These are phyloP conservation scores for Penicillium flavigenum DNA, from an alignment of 495 filamentous ascomycete genomes.

Conservation along the genomic window DNA sequence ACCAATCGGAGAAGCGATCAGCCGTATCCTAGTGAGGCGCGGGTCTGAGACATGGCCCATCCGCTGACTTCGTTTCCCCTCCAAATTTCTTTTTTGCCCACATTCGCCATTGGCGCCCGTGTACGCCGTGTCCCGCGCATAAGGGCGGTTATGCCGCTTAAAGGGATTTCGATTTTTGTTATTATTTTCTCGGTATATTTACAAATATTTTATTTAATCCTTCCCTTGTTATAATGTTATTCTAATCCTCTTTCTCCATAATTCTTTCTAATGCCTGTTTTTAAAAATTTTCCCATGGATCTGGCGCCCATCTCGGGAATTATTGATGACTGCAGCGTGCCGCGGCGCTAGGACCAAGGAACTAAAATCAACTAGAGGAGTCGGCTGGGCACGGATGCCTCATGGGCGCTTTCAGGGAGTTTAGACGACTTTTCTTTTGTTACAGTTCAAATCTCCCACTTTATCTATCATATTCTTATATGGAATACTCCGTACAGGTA, in stretches of 20 bases:
- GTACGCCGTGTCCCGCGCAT: constrained; percentile 14
- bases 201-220: no score
- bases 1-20: constrained; percentile 34
- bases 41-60: constrained; percentile 29
- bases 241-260: not conserved
- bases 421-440: constrained; percentile 9
- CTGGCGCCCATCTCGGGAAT: constrained; percentile 22
- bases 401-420: constrained; percentile 1
- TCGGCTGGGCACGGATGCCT: constrained; percentile 14
- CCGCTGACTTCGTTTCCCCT: constrained; percentile 2
- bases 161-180: not conserved
- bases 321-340: constrained; percentile 22
- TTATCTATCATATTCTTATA: no score
- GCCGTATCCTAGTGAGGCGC: constrained; percentile 22
- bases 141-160: constrained; percentile 37
- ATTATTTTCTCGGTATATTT: not conserved
- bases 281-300: not conserved
- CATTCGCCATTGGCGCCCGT: constrained; percentile 25
- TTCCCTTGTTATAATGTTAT: not conserved
- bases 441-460: no score
- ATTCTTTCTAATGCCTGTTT: not conserved
- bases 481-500: no score
- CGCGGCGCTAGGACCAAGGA: constrained; percentile 14
- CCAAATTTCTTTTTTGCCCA: not conserved
- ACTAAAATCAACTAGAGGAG: constrained; percentile 6